These are phyloP conservation scores for Fusarium albidum DNA, from an alignment of 2,329 filamentous ascomycete genomes.

Conservation along the genomic window DNA sequence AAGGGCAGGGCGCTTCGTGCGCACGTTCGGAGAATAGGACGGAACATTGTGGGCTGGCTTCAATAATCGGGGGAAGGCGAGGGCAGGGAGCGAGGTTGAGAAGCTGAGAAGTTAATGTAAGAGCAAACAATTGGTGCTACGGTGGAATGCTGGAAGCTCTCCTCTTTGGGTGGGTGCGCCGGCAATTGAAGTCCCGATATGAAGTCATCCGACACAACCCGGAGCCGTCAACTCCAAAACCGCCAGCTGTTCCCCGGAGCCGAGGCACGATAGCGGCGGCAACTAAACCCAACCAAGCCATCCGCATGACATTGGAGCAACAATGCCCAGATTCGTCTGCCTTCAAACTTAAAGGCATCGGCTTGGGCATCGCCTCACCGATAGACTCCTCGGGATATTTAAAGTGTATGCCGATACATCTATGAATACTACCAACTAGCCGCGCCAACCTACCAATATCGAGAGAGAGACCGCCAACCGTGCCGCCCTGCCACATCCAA, in stretches of 20 bases:
- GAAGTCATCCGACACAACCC: conserved; percentile 45
- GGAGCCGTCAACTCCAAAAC: conserved; percentile 31
- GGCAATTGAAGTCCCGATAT: conserved; percentile 36
- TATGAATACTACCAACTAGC: conserved; percentile 14
- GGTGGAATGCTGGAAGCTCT: conserved; percentile 9
- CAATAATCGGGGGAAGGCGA: not conserved
- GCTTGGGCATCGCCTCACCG: conserved; percentile 20
- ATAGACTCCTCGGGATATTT: conserved; percentile 16
- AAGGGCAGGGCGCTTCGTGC: conserved; percentile 36
- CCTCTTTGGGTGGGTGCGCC: conserved; percentile 13
- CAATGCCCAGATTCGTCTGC: conserved; percentile 16
- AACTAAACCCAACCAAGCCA: conserved; percentile 8
- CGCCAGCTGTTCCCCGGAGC: conserved; percentile 40
- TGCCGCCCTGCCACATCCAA: conserved; percentile 21
- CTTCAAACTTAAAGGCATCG: conserved; percentile 8
- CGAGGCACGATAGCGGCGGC: conserved; percentile 24
- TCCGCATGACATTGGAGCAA: conserved; percentile 10
- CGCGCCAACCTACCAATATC: conserved; percentile 19
- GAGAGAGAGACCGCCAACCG: conserved; percentile 3
- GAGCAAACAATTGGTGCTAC: conserved; percentile 26
- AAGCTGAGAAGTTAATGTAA: conserved; percentile 24
- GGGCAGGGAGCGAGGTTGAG: not conserved
- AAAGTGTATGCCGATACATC: conserved; percentile 25
- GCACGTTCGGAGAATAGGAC: conserved; percentile 43
- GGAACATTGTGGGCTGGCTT: conserved; percentile 39